Percentiles rank a stretch among this genome's conserved stretches.
phyloP scores from a whole-genome alignment of 306 rosid species.

The Cicer cuneatum region DNA sequence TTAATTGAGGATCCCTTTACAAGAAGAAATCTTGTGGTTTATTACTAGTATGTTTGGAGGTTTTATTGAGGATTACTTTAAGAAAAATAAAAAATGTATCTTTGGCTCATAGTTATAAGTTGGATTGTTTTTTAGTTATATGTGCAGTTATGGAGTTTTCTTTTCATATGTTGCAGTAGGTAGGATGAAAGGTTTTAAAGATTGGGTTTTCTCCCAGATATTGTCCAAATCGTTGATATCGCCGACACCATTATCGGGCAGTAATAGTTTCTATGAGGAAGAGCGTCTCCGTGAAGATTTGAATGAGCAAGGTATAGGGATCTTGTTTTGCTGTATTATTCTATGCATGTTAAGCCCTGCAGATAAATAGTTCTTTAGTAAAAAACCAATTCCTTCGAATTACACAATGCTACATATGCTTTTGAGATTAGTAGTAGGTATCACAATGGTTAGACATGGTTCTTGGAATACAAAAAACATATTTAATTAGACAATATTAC shows the following conservation, averaged over 20 bases:
- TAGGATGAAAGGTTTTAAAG: conserved; percentile 78
- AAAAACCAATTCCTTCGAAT: conserved; percentile 24
- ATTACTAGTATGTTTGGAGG: background rate
- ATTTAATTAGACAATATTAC: background rate
- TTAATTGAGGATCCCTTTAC: background rate
- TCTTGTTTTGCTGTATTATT: background rate
- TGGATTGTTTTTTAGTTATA: conserved; percentile 9
- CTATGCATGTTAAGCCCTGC: background rate
- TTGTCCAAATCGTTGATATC: conserved; percentile 76
- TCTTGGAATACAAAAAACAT: background rate
- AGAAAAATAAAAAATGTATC: background rate
- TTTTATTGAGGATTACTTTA: background rate
- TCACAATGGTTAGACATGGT: background rate
- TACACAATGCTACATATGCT: background rate
- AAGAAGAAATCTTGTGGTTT: conserved; percentile 5
- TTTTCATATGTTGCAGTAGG: conserved; percentile 56
- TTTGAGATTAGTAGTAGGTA: conserved; percentile 3
- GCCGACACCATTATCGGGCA: conserved; percentile 63
- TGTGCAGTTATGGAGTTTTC: conserved; percentile 28
- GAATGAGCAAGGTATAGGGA: conserved; percentile 71
- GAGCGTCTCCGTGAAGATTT: conserved; percentile 48
- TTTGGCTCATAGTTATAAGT: background rate
- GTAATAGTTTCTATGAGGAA: conserved; percentile 58
- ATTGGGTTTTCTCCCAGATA: conserved; percentile 85
- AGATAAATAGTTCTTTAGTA: conserved; percentile 21